Percentiles rank a stretch among this genome's conserved stretches.
These are phyloP conservation scores for Cladosporium sp. DNA, from an alignment of 2,329 filamentous ascomycete genomes.

Conservation along the genomic window DNA sequence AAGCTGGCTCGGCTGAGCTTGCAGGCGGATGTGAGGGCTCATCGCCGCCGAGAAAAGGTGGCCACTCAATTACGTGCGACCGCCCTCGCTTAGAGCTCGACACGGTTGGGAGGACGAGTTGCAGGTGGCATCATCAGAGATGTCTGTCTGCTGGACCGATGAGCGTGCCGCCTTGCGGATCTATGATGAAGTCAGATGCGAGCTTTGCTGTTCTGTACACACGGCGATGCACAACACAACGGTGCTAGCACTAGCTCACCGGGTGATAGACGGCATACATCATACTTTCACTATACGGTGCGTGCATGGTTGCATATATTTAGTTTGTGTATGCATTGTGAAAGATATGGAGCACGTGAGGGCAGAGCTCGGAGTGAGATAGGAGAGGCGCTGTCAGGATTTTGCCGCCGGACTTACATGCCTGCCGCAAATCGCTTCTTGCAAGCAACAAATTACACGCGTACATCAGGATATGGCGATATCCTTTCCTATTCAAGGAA, in stretches of 20 bases:
- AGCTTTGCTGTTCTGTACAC: not conserved
- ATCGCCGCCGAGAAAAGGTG: constrained; percentile 4
- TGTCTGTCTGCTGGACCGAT: not conserved
- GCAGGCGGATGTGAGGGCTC: constrained; percentile 12
- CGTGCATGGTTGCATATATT: not conserved
- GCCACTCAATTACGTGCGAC: not conserved
- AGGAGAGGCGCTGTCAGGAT: constrained; percentile 1
- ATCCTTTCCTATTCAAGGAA: constrained; percentile 1
- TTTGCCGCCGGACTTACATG: constrained; percentile 1
- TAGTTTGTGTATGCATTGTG: not conserved
- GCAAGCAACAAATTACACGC: not conserved
- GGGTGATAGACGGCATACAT: not conserved
- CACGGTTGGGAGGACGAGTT: not conserved
- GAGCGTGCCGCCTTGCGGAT: not conserved
- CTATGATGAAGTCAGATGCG: not conserved
- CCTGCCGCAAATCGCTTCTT: constrained; percentile 2
- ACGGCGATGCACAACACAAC: not conserved
- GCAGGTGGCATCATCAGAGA: not conserved
- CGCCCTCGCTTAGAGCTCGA: constrained; percentile 6
- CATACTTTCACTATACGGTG: not conserved
- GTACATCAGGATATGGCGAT: not conserved
- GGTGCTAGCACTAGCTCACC: not conserved
- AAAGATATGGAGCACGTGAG: not conserved
- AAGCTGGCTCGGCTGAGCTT: not conserved
- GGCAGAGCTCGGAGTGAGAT: not conserved